Base-by-base conservation (phyloP, 1,284 basidiomycete genomes). In the Ganoderma boninense region DNA sequence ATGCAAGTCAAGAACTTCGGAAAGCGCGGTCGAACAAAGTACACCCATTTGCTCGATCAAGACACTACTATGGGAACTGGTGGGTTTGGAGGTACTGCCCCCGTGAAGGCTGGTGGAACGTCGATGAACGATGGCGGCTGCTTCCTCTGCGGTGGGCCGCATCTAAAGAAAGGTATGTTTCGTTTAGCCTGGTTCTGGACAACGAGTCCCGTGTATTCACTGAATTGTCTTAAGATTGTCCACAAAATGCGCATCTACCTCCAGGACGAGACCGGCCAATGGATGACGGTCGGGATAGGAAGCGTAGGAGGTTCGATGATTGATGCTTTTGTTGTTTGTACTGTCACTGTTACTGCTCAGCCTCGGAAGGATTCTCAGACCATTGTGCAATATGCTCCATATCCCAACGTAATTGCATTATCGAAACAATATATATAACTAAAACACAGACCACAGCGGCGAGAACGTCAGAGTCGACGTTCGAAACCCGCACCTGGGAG, bases 1-100 rank as follows among this genome's bases (percentile, higher is more conserved):
- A 97, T 99, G 96, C 98, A 99, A 84, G 96, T 98, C 77, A 92
- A 92, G 81, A 93, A 99, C 84, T 99, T 97, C 80, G 98, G 98
- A 63, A 97, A 97, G 82, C 91, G 94, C 70, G 90, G 95, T 77
- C 89, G 95, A 67, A 97, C 95, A 62, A 97, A 97, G 83, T 99
- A 98, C 79, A 99, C 97, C 23, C 97, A 99, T 83, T 84, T 99
- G 75, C 83, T 96, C 54, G 96, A 97, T 78, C 95, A 99, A 84
- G 97, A 99, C 81, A 99, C 97, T 1, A 95, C 94, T 7, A 82
- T 78, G 29, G 75, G 79, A 26, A 84, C 77, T 69, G 91, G 88
- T 70, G 94, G 89, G 38, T 95, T 90, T 85, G 94, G 94, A 74
- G 94, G 87, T 54, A 79, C 75, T n/a, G 90, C 80, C 26, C 81